phyloP scores from a whole-genome alignment of 78 protist species.

The Dictyostelium capitatum region DNA sequence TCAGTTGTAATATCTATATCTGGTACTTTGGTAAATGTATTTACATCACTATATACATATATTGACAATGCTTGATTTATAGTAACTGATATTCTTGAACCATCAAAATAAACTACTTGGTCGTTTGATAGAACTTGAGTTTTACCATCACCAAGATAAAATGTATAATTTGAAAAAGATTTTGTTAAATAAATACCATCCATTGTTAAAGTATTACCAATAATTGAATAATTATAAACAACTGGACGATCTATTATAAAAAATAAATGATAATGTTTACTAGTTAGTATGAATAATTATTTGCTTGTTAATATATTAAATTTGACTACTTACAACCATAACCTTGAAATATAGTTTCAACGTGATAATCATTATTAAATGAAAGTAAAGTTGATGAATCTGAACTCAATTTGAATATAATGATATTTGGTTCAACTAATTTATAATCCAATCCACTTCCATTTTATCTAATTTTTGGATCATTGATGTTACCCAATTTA shows the following conservation, averaged over 20 bases:
- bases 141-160: neutral
- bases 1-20: neutral
- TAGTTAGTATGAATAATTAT: neutral
- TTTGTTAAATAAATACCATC: neutral
- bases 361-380: neutral
- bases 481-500: neutral
- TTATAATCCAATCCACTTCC: neutral
- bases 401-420: neutral
- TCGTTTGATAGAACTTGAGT: neutral
- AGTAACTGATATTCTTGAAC: neutral
- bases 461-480: neutral
- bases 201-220: neutral
- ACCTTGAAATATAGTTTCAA: neutral
- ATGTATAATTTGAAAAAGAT: neutral
- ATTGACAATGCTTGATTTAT: neutral
- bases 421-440: neutral
- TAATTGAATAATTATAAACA: neutral
- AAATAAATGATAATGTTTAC: too few species aligned
- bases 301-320: too few species aligned
- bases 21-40: neutral
- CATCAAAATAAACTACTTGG: neutral
- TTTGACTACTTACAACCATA: neutral
- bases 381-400: neutral
- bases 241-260: too few species aligned
- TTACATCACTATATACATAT: conserved; percentile 1